Base-by-base conservation (phyloP, 2,329 filamentous ascomycete genomes). In the Ophiostoma novo-ulmi region DNA sequence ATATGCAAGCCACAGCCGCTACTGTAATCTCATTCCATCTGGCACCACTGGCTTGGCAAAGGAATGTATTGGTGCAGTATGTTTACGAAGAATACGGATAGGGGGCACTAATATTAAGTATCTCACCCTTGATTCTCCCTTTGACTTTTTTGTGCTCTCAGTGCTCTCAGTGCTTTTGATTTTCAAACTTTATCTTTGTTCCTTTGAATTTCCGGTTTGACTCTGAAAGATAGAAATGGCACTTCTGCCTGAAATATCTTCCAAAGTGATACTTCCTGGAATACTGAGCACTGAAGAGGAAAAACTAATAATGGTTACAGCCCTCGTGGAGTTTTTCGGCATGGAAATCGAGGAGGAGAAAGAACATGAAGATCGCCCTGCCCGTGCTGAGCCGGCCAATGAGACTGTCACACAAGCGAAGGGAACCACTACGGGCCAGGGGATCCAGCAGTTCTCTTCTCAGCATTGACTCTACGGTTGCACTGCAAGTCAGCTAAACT, bases 381-480 rank as follows among this genome's bases (percentile, higher is more conserved):
- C 5, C 63, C 36, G 64, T 66, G 65, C 65, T 41, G 39, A 22
- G 20, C 65, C 35, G 11, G 65, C 70, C 70, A 71, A 71, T 71
- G 55, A 65, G 35, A 41, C 66, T 14, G 41, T 66, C 65, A 39
- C 35, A 41, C 58, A 70, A 41, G 70, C 66, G 66, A 65, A 48
- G 10, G 38, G 65, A 31, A 67, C 63, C 20, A 36, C 38, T 22
- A 41, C 20, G 36, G 44, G 22, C 10, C 52, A 63, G 36, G 39
- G 22, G 17, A 26, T n/a, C 20, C 6, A 31, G 31, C 39, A 39
- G 35, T 22, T 38, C 41, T 14, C 55, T 39, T 7, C 41, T 61
- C 39, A 44, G 39, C 14, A 17, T 44, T 44, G 10, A 44, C 39
- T 44, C 8, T 13, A 17, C 14, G 10, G 39, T 10, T 44, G 39